Conservation (phyloP, 1,284 basidiomycete genomes). For the Malassezia nana region DNA sequence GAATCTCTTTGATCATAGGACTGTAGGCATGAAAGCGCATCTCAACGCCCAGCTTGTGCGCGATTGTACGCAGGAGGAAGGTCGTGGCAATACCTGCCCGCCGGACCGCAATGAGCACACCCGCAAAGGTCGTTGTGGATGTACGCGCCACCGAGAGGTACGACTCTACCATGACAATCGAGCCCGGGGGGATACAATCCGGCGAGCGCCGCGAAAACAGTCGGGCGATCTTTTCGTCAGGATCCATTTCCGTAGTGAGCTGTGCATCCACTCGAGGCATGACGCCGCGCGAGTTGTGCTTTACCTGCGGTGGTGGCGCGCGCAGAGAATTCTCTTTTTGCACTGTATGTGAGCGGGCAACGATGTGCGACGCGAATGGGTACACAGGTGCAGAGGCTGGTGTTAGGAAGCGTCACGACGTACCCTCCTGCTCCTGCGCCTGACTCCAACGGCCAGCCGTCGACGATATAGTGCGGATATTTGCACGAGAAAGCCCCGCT, state of each 20-base stretch:
- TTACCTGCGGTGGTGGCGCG: conserved; percentile 23
- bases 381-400: conserved; percentile 7
- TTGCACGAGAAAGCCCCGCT: background rate
- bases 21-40: conserved; percentile 43
- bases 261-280: conserved; percentile 35
- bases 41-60: conserved; percentile 47
- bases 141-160: conserved; percentile 34
- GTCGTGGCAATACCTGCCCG: conserved; percentile 37
- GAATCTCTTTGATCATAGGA: conserved; percentile 42
- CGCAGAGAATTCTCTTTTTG: conserved; percentile 6
- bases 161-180: conserved; percentile 42
- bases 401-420: background rate
- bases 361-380: conserved; percentile 30
- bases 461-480: background rate
- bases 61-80: conserved; percentile 43
- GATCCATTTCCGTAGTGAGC: conserved; percentile 34
- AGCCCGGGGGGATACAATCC: conserved; percentile 37
- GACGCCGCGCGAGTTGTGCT: conserved; percentile 25
- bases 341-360: conserved; percentile 17
- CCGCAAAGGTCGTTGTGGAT: conserved; percentile 37
- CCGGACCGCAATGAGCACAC: conserved; percentile 40
- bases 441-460: background rate
- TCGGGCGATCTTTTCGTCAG: conserved; percentile 29
- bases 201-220: conserved; percentile 38
- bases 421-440: conserved; percentile 4